A percentile compares a stretch with the other conserved stretches of the same genome.
Evolutionary conservation across 78 protist genomes (phyloP).

Genomic region (Speleostelium caveatum): DNA sequence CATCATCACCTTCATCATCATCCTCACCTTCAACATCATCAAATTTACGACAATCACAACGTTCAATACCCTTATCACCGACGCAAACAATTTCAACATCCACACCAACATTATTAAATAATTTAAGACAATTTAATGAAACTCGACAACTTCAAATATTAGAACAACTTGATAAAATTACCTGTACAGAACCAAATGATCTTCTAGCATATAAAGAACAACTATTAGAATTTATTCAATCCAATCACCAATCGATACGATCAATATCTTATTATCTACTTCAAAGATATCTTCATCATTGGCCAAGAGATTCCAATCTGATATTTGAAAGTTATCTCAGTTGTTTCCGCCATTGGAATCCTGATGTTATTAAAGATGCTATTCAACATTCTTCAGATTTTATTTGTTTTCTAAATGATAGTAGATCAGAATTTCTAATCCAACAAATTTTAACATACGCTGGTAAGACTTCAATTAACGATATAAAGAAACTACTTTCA

Average conservation of each 20-base stretch:
- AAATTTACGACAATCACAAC: no score
- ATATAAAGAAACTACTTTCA: conserved; percentile 14
- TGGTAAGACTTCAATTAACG: conserved; percentile 43
- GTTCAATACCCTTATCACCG: no score
- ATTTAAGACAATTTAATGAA: background rate
- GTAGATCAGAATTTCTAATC: conserved; percentile 17
- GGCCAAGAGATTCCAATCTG: conserved; percentile 10
- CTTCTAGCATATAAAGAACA: conserved; percentile 4
- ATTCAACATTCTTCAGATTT: conserved; percentile 20
- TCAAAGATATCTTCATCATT: conserved; percentile 35
- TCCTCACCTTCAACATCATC: background rate
- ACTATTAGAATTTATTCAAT: conserved; percentile 10
- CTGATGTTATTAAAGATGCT: conserved; percentile 57
- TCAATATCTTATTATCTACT: conserved; percentile 22
- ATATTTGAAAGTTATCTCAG: conserved; percentile 15
- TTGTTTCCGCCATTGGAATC: conserved; percentile 38
- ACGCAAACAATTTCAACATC: background rate
- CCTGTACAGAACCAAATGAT: background rate
- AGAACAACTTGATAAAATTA: conserved; percentile 18
- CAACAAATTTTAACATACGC: conserved; percentile 40
- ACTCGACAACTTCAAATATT: conserved; percentile 25
- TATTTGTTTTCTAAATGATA: conserved; percentile 1
- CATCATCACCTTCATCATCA: conserved; percentile 7
- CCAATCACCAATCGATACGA: conserved; percentile 9
- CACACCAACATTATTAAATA: background rate